Base-by-base conservation (phyloP, 2,329 filamentous ascomycete species). In the Lasiodiplodia sp. region DNA sequence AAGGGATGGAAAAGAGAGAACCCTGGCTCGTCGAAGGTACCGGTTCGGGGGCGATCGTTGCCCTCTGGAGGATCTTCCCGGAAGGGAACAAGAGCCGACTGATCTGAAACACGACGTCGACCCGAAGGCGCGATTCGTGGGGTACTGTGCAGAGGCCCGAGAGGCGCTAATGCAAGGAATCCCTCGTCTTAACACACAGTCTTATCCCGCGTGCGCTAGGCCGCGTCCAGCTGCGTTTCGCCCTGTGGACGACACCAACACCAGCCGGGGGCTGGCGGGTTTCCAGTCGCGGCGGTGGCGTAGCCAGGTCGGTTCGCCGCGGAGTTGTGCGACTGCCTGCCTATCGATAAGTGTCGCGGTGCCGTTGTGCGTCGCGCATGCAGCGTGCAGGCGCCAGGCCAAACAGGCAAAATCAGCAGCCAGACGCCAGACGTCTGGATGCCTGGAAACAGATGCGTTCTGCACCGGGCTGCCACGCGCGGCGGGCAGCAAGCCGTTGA, bases 41-140 rank as follows among this genome's bases (percentile, higher is more conserved):
- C 66, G 40, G 56, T 40, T 57, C 56, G 57, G 49, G 66, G 66
- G 23, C 57, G 49, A 68, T 60, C 56, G 47, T 68, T 55, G 47
- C 56, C 66, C 31, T 40, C 56, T 62, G 57, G 49, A 68, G 56
- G 66, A 55, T 62, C 57, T 63, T 25, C 66, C 57, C 57, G 47
- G 56, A 63, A 18, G 31, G 66, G 66, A 28, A n/a, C 34, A 28
- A 63, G 55, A 44, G 57, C 66, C 66, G 66, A 68, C 37, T 49
- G 44, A 68, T 62, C 56, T 68, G 66, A 68, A 68, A 68, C 66
- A 68, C 47, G 55, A 47, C 66, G 66, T 63, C 66, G 66, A 68
- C 66, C 66, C 66, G 66, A 68, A 62, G 56, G 66, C 49, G 66
- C 57, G 66, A 68, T 68, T 68, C 66, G 66, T 68, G 66, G 66